Evolutionary conservation across 2,329 filamentous ascomycete species (phyloP).

Genomic region (Plenodomus biglobosus): DNA sequence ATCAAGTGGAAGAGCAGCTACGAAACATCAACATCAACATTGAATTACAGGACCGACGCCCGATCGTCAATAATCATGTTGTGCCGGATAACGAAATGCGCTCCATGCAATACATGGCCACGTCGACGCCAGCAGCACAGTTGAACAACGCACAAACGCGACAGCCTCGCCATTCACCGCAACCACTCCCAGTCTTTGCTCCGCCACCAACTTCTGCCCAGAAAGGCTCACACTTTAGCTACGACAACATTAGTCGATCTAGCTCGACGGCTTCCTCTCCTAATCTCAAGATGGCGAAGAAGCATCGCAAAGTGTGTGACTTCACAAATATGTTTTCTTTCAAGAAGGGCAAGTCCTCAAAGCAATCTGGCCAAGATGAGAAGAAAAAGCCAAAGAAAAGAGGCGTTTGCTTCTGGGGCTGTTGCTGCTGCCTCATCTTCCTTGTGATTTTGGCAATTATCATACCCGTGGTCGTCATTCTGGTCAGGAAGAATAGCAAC

Average conservation of each 20-base stretch:
- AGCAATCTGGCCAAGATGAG: constrained; percentile 21
- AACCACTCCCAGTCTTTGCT: constrained; percentile 31
- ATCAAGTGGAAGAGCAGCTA: constrained; percentile 27
- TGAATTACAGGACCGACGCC: constrained; percentile 33
- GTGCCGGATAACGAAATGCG: constrained; percentile 19
- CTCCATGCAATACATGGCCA: constrained; percentile 16
- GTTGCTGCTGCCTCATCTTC: constrained; percentile 41
- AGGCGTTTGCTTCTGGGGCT: constrained; percentile 38
- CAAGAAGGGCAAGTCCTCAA: constrained; percentile 18
- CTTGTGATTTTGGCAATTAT: constrained; percentile 44
- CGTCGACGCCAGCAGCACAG: constrained; percentile 21
- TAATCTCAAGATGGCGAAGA: constrained; percentile 31
- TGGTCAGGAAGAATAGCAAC: constrained; percentile 45
- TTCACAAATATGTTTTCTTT: constrained; percentile 29
- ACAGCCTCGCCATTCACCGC: constrained; percentile 16
- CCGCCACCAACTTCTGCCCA: constrained; percentile 34
- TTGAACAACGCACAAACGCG: constrained; percentile 13
- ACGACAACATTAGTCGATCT: constrained; percentile 28
- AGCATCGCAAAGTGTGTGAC: constrained; percentile 35
- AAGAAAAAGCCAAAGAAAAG: constrained; percentile 38
- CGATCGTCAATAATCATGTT: constrained; percentile 14
- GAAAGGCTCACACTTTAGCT: constrained; percentile 31
- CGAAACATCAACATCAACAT: constrained; percentile 37
- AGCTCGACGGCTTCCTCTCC: constrained; percentile 24
- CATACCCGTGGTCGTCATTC: constrained; percentile 42